phyloP scores from a whole-genome alignment of 2,329 filamentous ascomycete species.

The Fusarium ambrosium region DNA sequence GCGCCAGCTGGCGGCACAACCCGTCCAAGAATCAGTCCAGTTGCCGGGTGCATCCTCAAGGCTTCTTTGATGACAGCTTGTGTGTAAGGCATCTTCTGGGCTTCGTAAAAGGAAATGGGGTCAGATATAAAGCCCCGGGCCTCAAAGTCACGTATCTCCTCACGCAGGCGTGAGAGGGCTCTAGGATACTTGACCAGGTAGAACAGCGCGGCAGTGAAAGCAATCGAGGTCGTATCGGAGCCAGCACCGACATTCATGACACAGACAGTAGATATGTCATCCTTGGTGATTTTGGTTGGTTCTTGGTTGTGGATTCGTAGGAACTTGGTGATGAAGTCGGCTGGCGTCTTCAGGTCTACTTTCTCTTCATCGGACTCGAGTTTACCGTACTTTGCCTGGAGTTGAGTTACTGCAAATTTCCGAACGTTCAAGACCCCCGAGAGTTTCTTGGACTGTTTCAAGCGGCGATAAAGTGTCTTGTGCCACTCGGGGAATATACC shows the following conservation, averaged over 20 bases:
- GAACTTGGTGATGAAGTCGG: neutral
- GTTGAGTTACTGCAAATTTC: neutral
- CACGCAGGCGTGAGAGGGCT: neutral
- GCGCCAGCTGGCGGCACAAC: neutral
- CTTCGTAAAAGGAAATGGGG: neutral
- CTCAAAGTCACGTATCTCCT: neutral
- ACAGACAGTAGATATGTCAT: neutral
- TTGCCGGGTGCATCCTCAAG: neutral
- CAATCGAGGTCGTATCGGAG: neutral
- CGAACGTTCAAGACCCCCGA: neutral
- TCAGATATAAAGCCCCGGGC: neutral
- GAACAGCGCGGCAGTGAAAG: neutral
- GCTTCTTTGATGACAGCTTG: neutral
- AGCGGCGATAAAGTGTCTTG: neutral
- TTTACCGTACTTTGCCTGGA: neutral
- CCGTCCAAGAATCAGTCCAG: neutral
- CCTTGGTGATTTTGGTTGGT: neutral
- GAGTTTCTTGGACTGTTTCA: neutral
- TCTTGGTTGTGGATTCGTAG: neutral
- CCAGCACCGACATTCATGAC: neutral
- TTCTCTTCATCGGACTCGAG: neutral
- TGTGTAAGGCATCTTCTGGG: neutral
- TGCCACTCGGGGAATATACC: neutral
- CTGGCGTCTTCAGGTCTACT: neutral
- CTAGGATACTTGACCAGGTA: neutral